Evolutionary conservation across 352 stramenopile species (phyloP).

Genomic region (Phytophthora hibernalis): DNA sequence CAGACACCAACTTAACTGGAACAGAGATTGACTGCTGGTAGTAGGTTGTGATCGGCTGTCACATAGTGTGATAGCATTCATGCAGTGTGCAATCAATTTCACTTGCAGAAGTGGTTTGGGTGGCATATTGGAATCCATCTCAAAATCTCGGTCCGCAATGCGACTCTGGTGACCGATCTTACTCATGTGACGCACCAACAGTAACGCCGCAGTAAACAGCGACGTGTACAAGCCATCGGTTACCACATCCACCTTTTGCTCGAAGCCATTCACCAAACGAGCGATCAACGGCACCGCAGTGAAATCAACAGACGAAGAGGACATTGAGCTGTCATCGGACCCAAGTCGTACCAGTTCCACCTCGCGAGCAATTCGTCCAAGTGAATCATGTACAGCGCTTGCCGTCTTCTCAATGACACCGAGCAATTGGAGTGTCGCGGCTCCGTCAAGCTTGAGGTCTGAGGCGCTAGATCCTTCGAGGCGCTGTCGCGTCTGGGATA

Average conservation of each 20-base stretch:
- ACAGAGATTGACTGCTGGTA: constrained; percentile 39
- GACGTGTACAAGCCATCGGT: constrained; percentile 44
- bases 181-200: constrained; percentile 61
- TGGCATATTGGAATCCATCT: constrained; percentile 26
- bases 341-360: constrained; percentile 21
- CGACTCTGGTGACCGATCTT: constrained; percentile 21
- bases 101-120: constrained; percentile 45
- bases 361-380: constrained; percentile 16
- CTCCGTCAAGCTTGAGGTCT: constrained; percentile 30
- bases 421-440: constrained; percentile 34
- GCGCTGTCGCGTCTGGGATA: constrained; percentile 61
- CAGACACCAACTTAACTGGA: constrained; percentile 73
- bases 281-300: constrained; percentile 38
- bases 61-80: constrained; percentile 55
- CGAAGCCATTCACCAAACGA: constrained; percentile 40
- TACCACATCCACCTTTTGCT: constrained; percentile 35
- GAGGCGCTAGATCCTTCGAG: constrained; percentile 19
- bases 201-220: constrained; percentile 56
- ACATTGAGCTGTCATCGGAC: constrained; percentile 14
- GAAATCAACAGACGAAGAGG: neutral
- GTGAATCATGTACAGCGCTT: constrained; percentile 30
- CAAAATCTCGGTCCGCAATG: constrained; percentile 9
- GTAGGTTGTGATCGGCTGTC: constrained; percentile 28
- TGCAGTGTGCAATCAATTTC: constrained; percentile 65
- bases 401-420: constrained; percentile 32